Conservation (phyloP, 352 stramenopile genomes). For the Pythium sukuiense region DNA sequence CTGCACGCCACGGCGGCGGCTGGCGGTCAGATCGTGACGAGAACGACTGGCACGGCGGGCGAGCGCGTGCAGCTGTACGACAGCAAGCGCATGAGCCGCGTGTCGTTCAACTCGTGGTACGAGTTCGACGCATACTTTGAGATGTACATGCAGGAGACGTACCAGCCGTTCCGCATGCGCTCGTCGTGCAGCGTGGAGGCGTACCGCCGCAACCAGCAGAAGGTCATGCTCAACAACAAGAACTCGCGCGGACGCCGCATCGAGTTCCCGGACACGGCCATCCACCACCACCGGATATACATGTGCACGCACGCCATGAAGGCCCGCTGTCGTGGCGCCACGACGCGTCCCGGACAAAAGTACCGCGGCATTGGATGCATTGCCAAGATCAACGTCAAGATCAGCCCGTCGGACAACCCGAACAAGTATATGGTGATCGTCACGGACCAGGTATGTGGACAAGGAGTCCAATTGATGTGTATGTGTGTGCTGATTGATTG, state of each 20-base stretch:
- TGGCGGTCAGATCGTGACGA: slow-evolving; percentile 30
- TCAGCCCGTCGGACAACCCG: slow-evolving; percentile 75
- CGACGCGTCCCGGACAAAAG: slow-evolving; percentile 74
- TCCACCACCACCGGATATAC: slow-evolving; percentile 88
- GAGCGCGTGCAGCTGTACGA: slow-evolving; percentile 63
- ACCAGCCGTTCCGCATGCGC: slow-evolving; percentile 85
- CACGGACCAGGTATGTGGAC: slow-evolving; percentile 65
- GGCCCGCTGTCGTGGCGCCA: slow-evolving; percentile 71
- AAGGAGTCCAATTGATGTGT: background rate
- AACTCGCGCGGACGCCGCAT: slow-evolving; percentile 76
- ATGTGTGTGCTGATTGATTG: background rate
- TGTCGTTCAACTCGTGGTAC: slow-evolving; percentile 88
- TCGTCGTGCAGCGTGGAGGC: slow-evolving; percentile 83
- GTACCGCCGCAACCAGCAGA: slow-evolving; percentile 84
- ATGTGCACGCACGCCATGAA: slow-evolving; percentile 90
- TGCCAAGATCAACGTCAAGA: slow-evolving; percentile 89
- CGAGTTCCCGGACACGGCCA: slow-evolving; percentile 78
- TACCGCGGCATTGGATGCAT: slow-evolving; percentile 84
- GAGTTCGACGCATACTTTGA: slow-evolving; percentile 88
- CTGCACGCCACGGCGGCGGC: slow-evolving; percentile 25
- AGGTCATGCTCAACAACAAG: slow-evolving; percentile 89
- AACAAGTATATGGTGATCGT: slow-evolving; percentile 89
- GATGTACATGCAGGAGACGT: slow-evolving; percentile 88
- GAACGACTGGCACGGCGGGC: slow-evolving; percentile 5
- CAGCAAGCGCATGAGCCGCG: slow-evolving; percentile 80